Base-by-base conservation (phyloP, 106 monocot genomes). In the Acorus calamus region DNA sequence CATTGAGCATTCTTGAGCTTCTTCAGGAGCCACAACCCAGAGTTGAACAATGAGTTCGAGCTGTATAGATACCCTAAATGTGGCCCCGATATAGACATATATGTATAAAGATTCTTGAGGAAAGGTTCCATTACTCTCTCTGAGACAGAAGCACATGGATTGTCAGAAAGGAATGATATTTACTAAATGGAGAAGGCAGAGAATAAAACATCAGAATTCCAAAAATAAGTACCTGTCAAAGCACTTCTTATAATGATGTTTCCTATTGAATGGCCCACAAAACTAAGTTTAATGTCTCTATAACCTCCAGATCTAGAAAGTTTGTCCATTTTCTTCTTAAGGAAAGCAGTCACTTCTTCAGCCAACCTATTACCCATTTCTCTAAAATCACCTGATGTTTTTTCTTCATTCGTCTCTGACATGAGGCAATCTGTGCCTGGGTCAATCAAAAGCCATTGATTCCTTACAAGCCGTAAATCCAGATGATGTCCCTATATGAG, bases 231-330 rank as follows among this genome's bases (percentile, higher is more conserved):
- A 90, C 94, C 94, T 73, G 87, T 68, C 59, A 96, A 77, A 28
- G 94, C 94, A 80, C 69, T 87, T 76, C 94, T 84, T 52, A 96
- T 90, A 47, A 96, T 96, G 47, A 96, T 74, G 61, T 96, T 94
- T 74, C 94, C 94, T 74, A 98, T 98, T 14, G 96, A 98, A 85
- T 98, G 90, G 8, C 96, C 90, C 10, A 98, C 96, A 85, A 91
- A 98, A 59, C 91, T 98, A 53, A 98, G 80, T 62, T 84, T 98
- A 55, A 91, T 76, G 10, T 80, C 90, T 67, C 72, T 85, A 66
- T 80, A 98, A 44, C 84, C 87, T 67, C 87, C 96, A 69, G 81
- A 83, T 66, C 70, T 84, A 14, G 78, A 71, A 54, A 80, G 71
- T 67, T 91, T 98, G 54, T 91, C 96, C 51, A 85, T 73, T 69